Conservation (phyloP, 768 basidiomycete species). For the Artomyces pyxidatus region DNA sequence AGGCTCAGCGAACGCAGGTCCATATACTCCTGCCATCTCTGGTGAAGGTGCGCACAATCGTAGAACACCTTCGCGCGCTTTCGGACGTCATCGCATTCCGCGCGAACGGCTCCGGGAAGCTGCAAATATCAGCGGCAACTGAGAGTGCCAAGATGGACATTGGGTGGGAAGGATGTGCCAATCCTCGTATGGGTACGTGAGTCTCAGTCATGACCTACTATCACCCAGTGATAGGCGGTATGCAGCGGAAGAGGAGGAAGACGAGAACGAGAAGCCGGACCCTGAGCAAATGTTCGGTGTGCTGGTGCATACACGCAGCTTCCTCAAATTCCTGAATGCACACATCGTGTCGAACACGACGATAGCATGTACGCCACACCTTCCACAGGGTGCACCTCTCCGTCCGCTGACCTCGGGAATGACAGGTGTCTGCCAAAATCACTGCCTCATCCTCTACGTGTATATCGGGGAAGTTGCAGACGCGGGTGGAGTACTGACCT, state of each 20-base stretch:
- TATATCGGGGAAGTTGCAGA: slow-evolving; percentile 78
- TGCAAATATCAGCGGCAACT: slow-evolving; percentile 50
- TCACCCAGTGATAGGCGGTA: background rate
- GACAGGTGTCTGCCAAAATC: slow-evolving; percentile 70
- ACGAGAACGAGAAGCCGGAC: slow-evolving; percentile 32
- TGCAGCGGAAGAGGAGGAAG: slow-evolving; percentile 28
- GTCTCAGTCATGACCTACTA: background rate
- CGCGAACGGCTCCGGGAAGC: slow-evolving; percentile 56
- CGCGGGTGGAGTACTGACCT: slow-evolving; percentile 79
- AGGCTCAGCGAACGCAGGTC: slow-evolving; percentile 35
- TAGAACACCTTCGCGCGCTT: slow-evolving; percentile 64
- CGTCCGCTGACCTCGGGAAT: background rate
- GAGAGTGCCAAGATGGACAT: slow-evolving; percentile 75
- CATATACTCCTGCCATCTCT: slow-evolving; percentile 73
- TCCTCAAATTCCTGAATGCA: slow-evolving; percentile 74
- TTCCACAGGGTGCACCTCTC: background rate
- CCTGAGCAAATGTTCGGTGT: slow-evolving; percentile 55
- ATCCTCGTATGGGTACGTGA: slow-evolving; percentile 44
- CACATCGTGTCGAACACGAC: slow-evolving; percentile 78
- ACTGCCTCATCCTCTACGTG: slow-evolving; percentile 83
- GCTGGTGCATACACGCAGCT: slow-evolving; percentile 62
- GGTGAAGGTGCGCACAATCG: slow-evolving; percentile 67
- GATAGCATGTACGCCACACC: slow-evolving; percentile 60
- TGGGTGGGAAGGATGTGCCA: slow-evolving; percentile 66
- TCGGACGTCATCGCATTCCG: slow-evolving; percentile 61